Conservation (phyloP, 208 protist species). For the Tetramitus jugosus region DNA sequence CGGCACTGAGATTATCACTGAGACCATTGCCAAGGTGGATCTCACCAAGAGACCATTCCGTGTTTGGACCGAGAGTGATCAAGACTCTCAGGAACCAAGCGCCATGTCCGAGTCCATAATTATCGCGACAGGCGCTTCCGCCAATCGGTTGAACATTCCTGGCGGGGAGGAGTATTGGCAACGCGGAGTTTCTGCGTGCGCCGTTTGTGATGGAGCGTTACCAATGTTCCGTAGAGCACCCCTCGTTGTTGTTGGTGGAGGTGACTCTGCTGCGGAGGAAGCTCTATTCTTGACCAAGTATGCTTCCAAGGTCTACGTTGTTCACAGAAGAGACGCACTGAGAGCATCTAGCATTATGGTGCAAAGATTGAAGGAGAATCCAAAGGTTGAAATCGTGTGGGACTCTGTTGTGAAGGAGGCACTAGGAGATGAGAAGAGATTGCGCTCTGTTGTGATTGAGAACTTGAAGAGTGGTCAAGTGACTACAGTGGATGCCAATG, state of each 20-base stretch:
- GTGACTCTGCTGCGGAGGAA: conserved; percentile 20
- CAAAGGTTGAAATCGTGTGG: conserved; percentile 53
- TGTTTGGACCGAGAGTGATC: background rate
- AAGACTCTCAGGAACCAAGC: background rate
- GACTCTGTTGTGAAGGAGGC: conserved; percentile 39
- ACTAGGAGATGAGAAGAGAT: conserved; percentile 30
- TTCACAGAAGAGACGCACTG: conserved; percentile 57
- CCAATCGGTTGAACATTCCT: background rate
- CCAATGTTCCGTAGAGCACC: conserved; percentile 1
- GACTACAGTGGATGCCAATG: conserved; percentile 4
- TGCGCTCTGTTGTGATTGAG: conserved; percentile 27
- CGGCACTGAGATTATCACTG: background rate
- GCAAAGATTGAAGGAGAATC: conserved; percentile 39
- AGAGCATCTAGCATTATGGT: conserved; percentile 64
- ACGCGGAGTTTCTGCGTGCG: conserved; percentile 12
- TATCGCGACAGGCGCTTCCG: background rate
- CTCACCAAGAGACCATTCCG: no score
- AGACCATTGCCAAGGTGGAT: background rate
- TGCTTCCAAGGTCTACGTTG: conserved; percentile 51
- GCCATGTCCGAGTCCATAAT: background rate
- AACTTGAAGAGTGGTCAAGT: background rate
- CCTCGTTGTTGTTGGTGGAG: conserved; percentile 18
- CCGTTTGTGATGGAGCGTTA: conserved; percentile 26
- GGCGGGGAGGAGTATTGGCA: background rate
- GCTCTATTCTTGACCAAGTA: conserved; percentile 18